Evolutionary conservation across 768 basidiomycete genomes (phyloP), one percentile per base, ranked within the genome.

Genomic region (Trametes meyenii): DNA sequence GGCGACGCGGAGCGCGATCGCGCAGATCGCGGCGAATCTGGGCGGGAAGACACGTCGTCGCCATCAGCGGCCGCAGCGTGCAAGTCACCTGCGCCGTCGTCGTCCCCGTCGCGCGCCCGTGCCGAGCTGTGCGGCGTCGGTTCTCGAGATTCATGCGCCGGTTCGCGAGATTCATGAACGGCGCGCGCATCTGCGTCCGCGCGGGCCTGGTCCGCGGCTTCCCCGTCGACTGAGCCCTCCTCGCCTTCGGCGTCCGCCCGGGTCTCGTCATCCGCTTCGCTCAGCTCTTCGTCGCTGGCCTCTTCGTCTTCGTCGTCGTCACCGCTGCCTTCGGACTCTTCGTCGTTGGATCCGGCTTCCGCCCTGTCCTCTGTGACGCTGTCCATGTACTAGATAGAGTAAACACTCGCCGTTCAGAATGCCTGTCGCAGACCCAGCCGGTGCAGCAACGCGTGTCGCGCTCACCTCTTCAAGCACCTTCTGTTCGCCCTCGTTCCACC

Each of bases 401-500:
- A 65, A 54, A 59, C 26, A 16, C 48, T 35, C 72, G 62, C 36
- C 17, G 53, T 29, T 68, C 17, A 61, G 35, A 51, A 64, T 68
- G 55, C 65, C 52, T 60, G 53, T 64, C 64, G 36, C 60, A 60
- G 36, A 69, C 62, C 39, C 56, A 50, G 52, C 66, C 67, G 55
- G 71, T 60, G 62, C 63, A 55, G 19, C 55, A 54, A 48, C 53
- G 51, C 19, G 17, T 26, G 35, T 39, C 42, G 29, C 24, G 35
- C 84, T 70, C 62, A 96, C 96, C 80, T 94, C 87, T 75, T 95
- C 93, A 57, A 98, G 76, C 43, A 83, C 76, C 69, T 86, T 85
- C 81, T 92, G 86, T 70, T 96, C 89, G 69, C 88, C 88, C 66
- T 88, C 82, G 62, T 86, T 87, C 74, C 96, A 98, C 24, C 96